Evolutionary conservation across 495 filamentous ascomycete genomes (phyloP).

Genomic region (Parachaetomium inaequale): DNA sequence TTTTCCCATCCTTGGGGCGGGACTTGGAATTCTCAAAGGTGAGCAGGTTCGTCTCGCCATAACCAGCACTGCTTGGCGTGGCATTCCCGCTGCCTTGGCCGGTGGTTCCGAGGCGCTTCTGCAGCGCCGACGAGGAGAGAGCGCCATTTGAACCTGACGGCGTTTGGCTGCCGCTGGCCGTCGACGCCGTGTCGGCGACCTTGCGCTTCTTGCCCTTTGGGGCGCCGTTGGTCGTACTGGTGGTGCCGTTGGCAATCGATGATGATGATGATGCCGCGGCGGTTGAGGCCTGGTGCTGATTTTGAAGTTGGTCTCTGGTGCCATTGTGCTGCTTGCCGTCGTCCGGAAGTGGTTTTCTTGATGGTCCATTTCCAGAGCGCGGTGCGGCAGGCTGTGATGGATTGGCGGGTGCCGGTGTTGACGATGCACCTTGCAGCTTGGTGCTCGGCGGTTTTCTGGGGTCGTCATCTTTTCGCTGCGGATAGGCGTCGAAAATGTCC

Average conservation of each 20-base stretch:
- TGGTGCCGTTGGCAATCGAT: slow-evolving; percentile 25
- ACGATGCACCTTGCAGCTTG: slow-evolving; percentile 25
- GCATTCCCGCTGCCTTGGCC: slow-evolving; percentile 35
- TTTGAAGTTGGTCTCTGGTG: slow-evolving; percentile 30
- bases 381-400: slow-evolving; percentile 19
- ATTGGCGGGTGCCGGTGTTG: slow-evolving; percentile 11
- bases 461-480: slow-evolving; percentile 45
- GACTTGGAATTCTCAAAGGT: slow-evolving; percentile 71
- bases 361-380: slow-evolving; percentile 26
- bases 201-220: slow-evolving; percentile 72
- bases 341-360: slow-evolving; percentile 36
- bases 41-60: slow-evolving; percentile 72
- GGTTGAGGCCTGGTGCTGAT: slow-evolving; percentile 15
- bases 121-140: slow-evolving; percentile 28
- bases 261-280: background rate
- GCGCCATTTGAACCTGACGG: slow-evolving; percentile 40
- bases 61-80: slow-evolving; percentile 31
- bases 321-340: slow-evolving; percentile 31
- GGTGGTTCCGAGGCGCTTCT: slow-evolving; percentile 42
- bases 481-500: slow-evolving; percentile 60
- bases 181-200: slow-evolving; percentile 43
- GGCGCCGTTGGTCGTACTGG: slow-evolving; percentile 43
- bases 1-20: slow-evolving; percentile 68
- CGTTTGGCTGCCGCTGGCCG: slow-evolving; percentile 46
- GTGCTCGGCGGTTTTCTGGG: slow-evolving; percentile 44